phyloP scores from a whole-genome alignment of 768 basidiomycete genomes.

The Russula lepida region DNA sequence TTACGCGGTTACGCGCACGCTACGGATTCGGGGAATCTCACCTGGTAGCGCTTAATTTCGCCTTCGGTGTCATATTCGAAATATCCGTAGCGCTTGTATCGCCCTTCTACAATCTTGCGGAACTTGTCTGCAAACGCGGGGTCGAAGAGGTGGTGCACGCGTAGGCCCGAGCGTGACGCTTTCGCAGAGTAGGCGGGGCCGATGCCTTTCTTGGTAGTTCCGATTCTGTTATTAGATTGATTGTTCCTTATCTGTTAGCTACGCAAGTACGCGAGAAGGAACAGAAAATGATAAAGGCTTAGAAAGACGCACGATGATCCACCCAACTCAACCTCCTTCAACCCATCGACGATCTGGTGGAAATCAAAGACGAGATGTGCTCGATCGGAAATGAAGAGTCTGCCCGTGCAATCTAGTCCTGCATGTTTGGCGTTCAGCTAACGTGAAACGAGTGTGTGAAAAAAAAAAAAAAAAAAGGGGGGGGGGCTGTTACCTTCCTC shows the following conservation, averaged over 20 bases:
- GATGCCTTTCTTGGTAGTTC: conserved; percentile 96
- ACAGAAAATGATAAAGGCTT: too few relatives aligned
- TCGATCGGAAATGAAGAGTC: conserved; percentile 90
- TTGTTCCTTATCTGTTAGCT: not conserved
- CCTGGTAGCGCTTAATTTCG: conserved; percentile 91
- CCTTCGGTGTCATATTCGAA: conserved; percentile 99
- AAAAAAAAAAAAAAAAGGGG: too few relatives aligned
- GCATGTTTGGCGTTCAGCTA: not conserved
- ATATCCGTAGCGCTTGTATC: conserved; percentile 95
- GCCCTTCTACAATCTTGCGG: conserved; percentile 88
- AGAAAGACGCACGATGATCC: conserved; percentile 52
- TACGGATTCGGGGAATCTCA: conserved; percentile 22
- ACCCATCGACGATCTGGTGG: conserved; percentile 97
- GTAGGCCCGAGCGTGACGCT: conserved; percentile 90
- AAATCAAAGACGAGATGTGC: conserved; percentile 98
- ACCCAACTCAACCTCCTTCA: conserved; percentile 96
- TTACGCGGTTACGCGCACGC: conserved; percentile 7
- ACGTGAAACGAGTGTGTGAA: not conserved
- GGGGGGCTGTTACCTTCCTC: conserved; percentile 61
- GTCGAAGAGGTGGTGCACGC: conserved; percentile 95
- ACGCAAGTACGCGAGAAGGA: not conserved
- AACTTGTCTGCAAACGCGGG: conserved; percentile 85
- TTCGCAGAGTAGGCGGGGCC: conserved; percentile 98
- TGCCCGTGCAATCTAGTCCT: conserved; percentile 81
- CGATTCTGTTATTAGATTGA: conserved; percentile 55